phyloP scores from a whole-genome alignment of 306 rosid genomes.

The Arachis hypogaea region DNA sequence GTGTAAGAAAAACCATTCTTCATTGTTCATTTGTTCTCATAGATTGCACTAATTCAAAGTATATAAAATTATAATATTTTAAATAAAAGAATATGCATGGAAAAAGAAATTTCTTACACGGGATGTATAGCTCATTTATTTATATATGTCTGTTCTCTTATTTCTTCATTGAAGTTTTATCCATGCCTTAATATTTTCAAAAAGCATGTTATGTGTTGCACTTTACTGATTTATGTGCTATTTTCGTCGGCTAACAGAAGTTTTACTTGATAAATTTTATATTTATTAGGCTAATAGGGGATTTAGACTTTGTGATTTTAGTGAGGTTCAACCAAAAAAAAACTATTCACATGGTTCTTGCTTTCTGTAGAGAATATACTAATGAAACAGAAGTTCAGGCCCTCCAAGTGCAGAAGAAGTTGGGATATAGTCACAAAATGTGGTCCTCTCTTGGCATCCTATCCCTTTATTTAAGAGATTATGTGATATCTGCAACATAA shows the following conservation, averaged over 20 bases:
- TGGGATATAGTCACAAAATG: constrained; percentile 1
- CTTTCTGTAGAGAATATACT: too few species aligned
- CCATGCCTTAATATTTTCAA: not conserved
- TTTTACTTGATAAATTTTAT: not conserved
- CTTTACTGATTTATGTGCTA: not conserved
- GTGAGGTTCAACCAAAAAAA: not conserved
- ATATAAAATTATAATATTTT: not conserved
- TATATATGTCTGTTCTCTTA: not conserved
- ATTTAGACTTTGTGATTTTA: not conserved
- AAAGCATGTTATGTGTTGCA: not conserved
- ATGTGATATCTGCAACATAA: too few species aligned
- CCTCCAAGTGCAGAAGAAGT: not conserved
- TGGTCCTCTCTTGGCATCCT: not conserved
- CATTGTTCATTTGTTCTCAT: not conserved
- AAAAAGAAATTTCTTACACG: not conserved
- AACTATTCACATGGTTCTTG: not conserved
- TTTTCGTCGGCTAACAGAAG: not conserved
- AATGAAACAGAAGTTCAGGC: not conserved
- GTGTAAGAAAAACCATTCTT: not conserved
- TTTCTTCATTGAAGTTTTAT: not conserved
- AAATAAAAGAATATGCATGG: too few species aligned
- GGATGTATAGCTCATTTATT: not conserved
- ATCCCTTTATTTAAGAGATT: too few species aligned
- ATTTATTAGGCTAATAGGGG: not conserved
- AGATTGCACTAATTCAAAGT: not conserved